phyloP scores from a whole-genome alignment of 495 filamentous ascomycete species.

The Aspergillus cavernicola region DNA sequence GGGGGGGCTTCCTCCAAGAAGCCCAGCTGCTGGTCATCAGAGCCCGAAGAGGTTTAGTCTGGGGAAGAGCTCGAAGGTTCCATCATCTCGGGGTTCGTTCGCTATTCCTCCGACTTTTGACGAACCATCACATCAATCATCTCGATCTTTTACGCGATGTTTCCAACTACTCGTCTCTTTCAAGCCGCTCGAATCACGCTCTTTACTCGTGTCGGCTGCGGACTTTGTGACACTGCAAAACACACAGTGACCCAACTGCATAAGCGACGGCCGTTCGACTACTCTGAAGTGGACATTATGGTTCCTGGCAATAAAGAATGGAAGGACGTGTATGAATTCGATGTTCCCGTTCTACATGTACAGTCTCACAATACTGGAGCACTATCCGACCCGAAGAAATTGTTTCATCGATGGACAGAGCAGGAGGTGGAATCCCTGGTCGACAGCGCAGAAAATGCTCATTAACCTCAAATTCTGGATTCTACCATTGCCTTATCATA shows the following conservation, averaged over 20 bases:
- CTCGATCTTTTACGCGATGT: conserved; percentile 22
- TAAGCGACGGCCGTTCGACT: conserved; percentile 66
- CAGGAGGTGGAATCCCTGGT: conserved; percentile 68
- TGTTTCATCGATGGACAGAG: conserved; percentile 79
- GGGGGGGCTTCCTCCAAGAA: neutral
- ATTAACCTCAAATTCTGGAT: no score
- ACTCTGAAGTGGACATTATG: conserved; percentile 79
- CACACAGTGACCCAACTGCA: conserved; percentile 65
- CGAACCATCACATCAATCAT: conserved; percentile 1
- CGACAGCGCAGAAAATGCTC: conserved; percentile 50
- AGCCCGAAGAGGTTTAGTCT: conserved; percentile 35
- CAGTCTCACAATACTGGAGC: conserved; percentile 39
- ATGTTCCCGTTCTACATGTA: conserved; percentile 81
- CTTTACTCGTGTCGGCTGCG: conserved; percentile 77
- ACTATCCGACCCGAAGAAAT: conserved; percentile 59
- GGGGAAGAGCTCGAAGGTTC: conserved; percentile 47
- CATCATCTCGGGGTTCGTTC: conserved; percentile 19
- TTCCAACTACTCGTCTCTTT: conserved; percentile 39
- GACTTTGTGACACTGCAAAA: conserved; percentile 74
- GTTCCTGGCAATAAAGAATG: conserved; percentile 58
- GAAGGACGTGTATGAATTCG: conserved; percentile 84
- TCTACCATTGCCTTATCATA: neutral
- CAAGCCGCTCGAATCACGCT: conserved; percentile 70
- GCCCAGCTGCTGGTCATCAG: neutral
- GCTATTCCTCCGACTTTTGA: neutral